Base-by-base conservation (phyloP, 805 yeast genomes). In the Yueomyces sinensis region DNA sequence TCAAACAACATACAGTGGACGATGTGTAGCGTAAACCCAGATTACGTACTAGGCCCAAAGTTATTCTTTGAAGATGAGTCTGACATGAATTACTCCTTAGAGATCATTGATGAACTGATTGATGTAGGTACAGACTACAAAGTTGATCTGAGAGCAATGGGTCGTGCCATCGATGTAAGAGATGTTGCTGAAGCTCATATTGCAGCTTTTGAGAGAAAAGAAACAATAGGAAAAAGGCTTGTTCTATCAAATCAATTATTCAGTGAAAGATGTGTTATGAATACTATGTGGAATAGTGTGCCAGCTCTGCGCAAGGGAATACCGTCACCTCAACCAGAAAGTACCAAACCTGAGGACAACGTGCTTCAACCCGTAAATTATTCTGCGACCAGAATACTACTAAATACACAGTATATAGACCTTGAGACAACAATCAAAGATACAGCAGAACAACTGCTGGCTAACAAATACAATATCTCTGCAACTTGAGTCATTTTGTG, bases 181-280 rank as follows among this genome's bases (percentile, higher is more conserved):
- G 79, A 74, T 44, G 75, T 69, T 17, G 75, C 78, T 5, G 46
- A 43, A 33, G 72, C 74, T 3, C 81, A 74, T 47, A 46, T 68
- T 15, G 38, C 49, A 20, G 74, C 76, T 2, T 55, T 68, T 13
- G 40, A 46, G 34, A 64, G 59, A 37, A 50, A 47, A 19, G 48
- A 46, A 29, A 44, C 55, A 16, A 36, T 32, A 17, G 56, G 54
- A 9, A 35, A 61, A 36, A 52, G 66, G 37, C 41, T 61, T 13
- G 27, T 44, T 5, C 27, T 47, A 29, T 30, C 37, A 5, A 36
- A 39, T 11, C 33, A 35, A 24, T 35, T 27, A 16, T 41, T 46
- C 27, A 32, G 36, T 19, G 34, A 34, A 13, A 45, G 44, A 17
- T 37, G 33, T 27, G 30, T 44, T 17, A 32, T 43, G 9, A 43